phyloP scores from a whole-genome alignment of 176 grass and related monocot species.

The Chloris gayana region DNA sequence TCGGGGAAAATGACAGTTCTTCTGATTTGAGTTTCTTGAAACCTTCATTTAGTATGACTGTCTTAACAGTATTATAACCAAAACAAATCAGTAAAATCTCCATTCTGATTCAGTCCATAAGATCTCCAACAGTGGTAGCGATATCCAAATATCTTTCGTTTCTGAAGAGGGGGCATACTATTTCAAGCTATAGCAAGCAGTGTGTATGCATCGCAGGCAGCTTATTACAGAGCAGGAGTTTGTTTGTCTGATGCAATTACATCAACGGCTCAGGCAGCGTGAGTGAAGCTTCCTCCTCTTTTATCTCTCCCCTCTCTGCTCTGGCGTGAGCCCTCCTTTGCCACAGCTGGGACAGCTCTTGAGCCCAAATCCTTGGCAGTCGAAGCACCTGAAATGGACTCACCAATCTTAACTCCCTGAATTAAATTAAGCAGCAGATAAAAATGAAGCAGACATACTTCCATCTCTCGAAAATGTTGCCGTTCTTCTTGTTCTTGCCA shows the following conservation, averaged over 20 bases:
- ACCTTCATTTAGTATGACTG: neutral
- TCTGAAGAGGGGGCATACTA: neutral
- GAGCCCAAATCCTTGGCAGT: conserved; percentile 90
- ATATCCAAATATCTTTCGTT: neutral
- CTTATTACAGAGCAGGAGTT: neutral
- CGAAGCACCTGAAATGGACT: conserved; percentile 59
- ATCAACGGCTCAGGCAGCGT: neutral
- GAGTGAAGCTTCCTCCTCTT: neutral
- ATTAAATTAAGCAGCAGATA: neutral
- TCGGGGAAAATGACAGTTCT: neutral
- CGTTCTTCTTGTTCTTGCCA: conserved; percentile 96
- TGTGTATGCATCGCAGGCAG: neutral
- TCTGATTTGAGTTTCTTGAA: too few relatives aligned
- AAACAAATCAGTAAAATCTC: neutral
- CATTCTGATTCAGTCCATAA: neutral
- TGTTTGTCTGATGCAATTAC: neutral
- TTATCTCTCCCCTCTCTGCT: conserved; percentile 89
- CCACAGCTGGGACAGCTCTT: conserved; percentile 82
- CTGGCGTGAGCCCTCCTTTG: conserved; percentile 77
- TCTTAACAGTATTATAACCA: neutral
- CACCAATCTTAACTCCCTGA: neutral
- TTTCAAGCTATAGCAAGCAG: neutral
- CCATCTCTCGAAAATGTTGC: conserved; percentile 99
- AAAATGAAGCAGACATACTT: conserved; percentile 46
- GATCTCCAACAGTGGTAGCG: neutral